These are phyloP conservation scores for Fomitiporia mediterranea DNA, from an alignment of 1,284 basidiomycete species.

Conservation along the genomic window DNA sequence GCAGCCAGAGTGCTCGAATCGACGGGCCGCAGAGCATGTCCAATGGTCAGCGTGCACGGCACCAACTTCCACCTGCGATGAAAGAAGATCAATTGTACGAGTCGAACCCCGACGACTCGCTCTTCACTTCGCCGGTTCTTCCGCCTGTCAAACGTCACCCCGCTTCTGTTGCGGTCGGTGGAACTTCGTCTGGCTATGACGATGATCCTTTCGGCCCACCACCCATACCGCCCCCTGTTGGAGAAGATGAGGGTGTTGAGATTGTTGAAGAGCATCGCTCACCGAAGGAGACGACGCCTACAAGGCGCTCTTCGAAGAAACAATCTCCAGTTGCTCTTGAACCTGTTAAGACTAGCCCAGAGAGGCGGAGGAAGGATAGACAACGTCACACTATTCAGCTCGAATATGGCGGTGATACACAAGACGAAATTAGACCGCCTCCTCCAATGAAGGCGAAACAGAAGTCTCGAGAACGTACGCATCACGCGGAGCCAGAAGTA, in stretches of 20 bases:
- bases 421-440: conserved; percentile 22
- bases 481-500: not conserved
- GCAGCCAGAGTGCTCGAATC: conserved; percentile 42
- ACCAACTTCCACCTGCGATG: conserved; percentile 31
- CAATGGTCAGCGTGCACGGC: conserved; percentile 22
- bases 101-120: conserved; percentile 42
- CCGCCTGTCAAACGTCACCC: conserved; percentile 31
- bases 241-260: conserved; percentile 2
- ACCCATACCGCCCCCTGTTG: conserved; percentile 25
- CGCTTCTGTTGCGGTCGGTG: conserved; percentile 41
- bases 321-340: conserved; percentile 27
- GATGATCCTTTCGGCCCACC: conserved; percentile 49
- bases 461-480: conserved; percentile 16
- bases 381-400: conserved; percentile 89
- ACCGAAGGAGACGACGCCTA: conserved; percentile 9
- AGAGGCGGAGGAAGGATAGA: conserved; percentile 39
- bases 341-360: conserved; percentile 29
- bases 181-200: conserved; percentile 37
- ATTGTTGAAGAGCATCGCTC: conserved; percentile 8
- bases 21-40: conserved; percentile 35
- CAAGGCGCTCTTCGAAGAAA: conserved; percentile 24
- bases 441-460: conserved; percentile 24
- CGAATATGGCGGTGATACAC: conserved; percentile 63
- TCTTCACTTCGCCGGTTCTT: conserved; percentile 37
- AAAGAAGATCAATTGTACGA: conserved; percentile 51